Evolutionary conservation across 2,329 filamentous ascomycete genomes (phyloP).

Genomic region (Penicillium italicum): DNA sequence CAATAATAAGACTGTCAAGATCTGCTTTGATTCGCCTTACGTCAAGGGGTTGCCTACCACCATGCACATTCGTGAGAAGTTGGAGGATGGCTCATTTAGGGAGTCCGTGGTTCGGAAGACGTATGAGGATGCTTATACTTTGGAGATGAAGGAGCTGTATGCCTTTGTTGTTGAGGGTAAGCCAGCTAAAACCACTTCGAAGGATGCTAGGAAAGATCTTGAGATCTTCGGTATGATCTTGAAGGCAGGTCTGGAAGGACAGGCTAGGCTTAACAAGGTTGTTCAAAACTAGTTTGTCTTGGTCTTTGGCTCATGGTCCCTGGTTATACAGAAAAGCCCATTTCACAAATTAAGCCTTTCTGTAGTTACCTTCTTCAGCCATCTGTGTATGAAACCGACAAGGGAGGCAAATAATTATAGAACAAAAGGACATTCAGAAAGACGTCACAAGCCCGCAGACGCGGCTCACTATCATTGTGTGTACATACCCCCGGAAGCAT

Average conservation of each 20-base stretch:
- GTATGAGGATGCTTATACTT: constrained; percentile 49
- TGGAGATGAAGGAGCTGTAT: constrained; percentile 43
- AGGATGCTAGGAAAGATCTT: constrained; percentile 44
- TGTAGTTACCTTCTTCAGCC: too few relatives aligned
- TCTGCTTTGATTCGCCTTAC: constrained; percentile 57
- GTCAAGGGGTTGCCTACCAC: constrained; percentile 56
- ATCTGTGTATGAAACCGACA: too few relatives aligned
- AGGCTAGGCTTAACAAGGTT: neutral
- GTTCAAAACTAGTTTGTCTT: neutral
- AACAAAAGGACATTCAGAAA: too few relatives aligned
- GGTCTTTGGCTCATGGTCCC: neutral
- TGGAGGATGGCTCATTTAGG: constrained; percentile 35
- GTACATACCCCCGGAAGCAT: neutral
- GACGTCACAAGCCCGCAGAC: too few relatives aligned
- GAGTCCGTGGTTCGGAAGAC: constrained; percentile 43
- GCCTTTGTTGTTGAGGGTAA: constrained; percentile 39
- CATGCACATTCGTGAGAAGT: constrained; percentile 47
- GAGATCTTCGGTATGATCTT: constrained; percentile 41
- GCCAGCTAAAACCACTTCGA: constrained; percentile 40
- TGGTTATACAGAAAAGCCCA: too few relatives aligned
- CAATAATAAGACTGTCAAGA: constrained; percentile 50
- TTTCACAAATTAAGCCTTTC: too few relatives aligned
- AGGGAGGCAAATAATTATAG: too few relatives aligned
- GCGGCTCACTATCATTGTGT: too few relatives aligned
- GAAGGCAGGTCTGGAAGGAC: constrained; percentile 33